Evolutionary conservation across 2,329 filamentous ascomycete species (phyloP), one percentile per base, ranked within the genome.

Genomic region (Beauveria sp.): DNA sequence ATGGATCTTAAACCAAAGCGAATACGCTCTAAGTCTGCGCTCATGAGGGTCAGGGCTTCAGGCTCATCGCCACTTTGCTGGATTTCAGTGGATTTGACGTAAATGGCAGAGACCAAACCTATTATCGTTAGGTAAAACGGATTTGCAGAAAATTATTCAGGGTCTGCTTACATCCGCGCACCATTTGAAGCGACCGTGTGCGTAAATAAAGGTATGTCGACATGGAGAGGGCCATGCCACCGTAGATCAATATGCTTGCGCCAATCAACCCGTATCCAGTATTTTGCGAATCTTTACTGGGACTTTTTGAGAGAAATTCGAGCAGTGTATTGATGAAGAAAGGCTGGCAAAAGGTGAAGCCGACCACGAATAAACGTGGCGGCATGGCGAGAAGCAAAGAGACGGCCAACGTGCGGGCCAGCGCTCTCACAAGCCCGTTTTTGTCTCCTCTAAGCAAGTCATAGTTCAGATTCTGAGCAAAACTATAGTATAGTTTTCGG

Each of bases 241-340:
- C 26, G 62, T 79, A 81, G 3, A 78, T 73, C 2, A 78, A 55
- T 1, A 73, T 64, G 0, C 70, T 69, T 3, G 76, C 77, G 2
- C 73, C 78, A 10, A 81, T 76, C 5, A 79, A 70, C 0, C 77
- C 77, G 62, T 77, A 78, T 2, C 75, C 72, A 16, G 18, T 68
- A 60, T 38, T 71, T 73, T 0, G 65, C 3, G 45, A 14, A 62
- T 0, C 63, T 0, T 63, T 60, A 0, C 55, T 22, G 0, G 64
- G 62, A 12, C 30, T 30, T 8, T 67, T 62, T 2, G 72, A 65
- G 3, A 65, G 47, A 22, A 67, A 65, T 3, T 65, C 61, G 1
- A 80, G 66, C 0, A 76, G 68, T 0, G 70, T 67, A 16, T 76
- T 68, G 58, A 79, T 75, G 46, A 80, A 73, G 26, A 79, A 75